A percentile compares a stretch with the other conserved stretches of the same genome.
Evolutionary conservation across 176 grass and related monocot species (phyloP).

Genomic region (Triticum timopheevii): DNA sequence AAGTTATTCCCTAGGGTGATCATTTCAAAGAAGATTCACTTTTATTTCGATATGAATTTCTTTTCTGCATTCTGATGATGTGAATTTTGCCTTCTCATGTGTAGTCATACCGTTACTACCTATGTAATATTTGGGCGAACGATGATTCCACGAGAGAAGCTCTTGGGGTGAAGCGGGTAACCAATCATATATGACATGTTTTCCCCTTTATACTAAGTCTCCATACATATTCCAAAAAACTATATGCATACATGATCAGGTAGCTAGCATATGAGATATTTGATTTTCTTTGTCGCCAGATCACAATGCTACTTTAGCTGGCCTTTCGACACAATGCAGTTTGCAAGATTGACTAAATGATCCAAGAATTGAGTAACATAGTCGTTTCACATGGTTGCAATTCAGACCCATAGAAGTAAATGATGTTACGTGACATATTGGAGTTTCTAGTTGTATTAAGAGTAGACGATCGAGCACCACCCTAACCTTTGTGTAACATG

Average conservation of each 20-base stretch:
- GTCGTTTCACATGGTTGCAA: no score
- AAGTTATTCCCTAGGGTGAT: not conserved
- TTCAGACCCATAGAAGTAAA: no score
- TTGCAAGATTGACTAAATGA: no score
- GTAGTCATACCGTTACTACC: slow-evolving; percentile 36
- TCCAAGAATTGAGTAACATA: no score
- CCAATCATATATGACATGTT: not conserved
- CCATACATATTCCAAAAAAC: not conserved
- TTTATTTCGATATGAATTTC: not conserved
- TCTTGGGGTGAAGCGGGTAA: slow-evolving; percentile 53
- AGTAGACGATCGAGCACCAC: not conserved
- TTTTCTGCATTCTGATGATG: not conserved
- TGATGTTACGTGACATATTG: not conserved
- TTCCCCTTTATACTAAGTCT: not conserved
- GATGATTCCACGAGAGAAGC: slow-evolving; percentile 22
- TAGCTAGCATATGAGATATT: not conserved
- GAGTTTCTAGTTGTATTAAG: not conserved
- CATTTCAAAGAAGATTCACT: not conserved
- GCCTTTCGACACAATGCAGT: no score
- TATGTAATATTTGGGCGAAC: slow-evolving; percentile 45
- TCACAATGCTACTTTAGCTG: not conserved
- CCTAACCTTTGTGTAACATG: not conserved
- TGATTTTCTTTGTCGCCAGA: not conserved
- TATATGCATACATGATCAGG: not conserved
- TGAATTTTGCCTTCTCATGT: not conserved